Conservation (phyloP, 345 rosid genomes). For the Turnera subulata region DNA sequence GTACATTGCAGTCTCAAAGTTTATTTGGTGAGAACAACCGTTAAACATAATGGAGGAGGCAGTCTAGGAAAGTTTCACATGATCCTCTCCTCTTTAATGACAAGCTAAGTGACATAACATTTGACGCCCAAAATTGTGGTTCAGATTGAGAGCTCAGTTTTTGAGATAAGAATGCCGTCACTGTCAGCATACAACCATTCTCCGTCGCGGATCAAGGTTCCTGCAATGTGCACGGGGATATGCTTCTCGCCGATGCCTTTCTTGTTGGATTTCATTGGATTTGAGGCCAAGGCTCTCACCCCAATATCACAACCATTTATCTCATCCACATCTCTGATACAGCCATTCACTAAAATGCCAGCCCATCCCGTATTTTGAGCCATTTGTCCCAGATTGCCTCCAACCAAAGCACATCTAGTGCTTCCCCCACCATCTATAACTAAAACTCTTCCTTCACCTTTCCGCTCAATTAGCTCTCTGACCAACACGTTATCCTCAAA, state of each 20-base stretch:
- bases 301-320: constrained; percentile 70
- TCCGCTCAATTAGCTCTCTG: constrained; percentile 61
- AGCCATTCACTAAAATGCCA: constrained; percentile 74
- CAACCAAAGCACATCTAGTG: constrained; percentile 75
- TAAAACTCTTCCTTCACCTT: constrained; percentile 76
- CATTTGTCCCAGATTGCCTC: constrained; percentile 67
- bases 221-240: constrained; percentile 51
- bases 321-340: constrained; percentile 83
- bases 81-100: neutral
- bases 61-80: neutral
- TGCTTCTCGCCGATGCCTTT: constrained; percentile 76
- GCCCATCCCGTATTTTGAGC: constrained; percentile 87
- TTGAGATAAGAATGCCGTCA: constrained; percentile 73
- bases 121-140: neutral
- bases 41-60: neutral
- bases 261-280: constrained; percentile 73
- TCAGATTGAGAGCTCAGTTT: constrained; percentile 52
- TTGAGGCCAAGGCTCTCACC: constrained; percentile 72
- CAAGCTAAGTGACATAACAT: neutral
- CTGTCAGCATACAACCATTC: constrained; percentile 90
- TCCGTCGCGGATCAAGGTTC: constrained; percentile 56
- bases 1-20: neutral
- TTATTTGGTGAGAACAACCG: neutral
- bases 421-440: constrained; percentile 91
- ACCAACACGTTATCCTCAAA: constrained; percentile 87